Conservation (phyloP, 1,284 basidiomycete species). For the Cryptococcus hybrid region DNA sequence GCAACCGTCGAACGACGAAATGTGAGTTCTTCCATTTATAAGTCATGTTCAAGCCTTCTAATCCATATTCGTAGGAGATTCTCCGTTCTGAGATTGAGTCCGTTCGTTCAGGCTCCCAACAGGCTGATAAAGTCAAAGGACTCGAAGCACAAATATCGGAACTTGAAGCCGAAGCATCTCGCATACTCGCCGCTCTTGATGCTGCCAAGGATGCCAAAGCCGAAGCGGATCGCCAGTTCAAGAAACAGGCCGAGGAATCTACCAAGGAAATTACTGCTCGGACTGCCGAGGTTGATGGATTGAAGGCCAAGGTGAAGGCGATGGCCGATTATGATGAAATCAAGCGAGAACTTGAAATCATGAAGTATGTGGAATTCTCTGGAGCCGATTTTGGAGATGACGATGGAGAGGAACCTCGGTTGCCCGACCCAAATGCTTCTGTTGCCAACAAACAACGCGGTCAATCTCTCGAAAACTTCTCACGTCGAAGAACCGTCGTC, state of each 20-base stretch:
- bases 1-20: slow-evolving; percentile 90
- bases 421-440: slow-evolving; percentile 83
- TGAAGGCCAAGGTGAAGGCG: slow-evolving; percentile 67
- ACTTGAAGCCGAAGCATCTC: slow-evolving; percentile 69
- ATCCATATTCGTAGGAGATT: slow-evolving; percentile 63
- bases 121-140: slow-evolving; percentile 65
- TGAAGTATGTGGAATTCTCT: slow-evolving; percentile 97
- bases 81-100: slow-evolving; percentile 90
- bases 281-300: slow-evolving; percentile 62
- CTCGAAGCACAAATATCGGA: slow-evolving; percentile 70
- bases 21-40: slow-evolving; percentile 53
- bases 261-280: slow-evolving; percentile 61
- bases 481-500: slow-evolving; percentile 87
- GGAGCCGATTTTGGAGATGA: slow-evolving; percentile 70
- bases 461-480: slow-evolving; percentile 85
- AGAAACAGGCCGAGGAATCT: slow-evolving; percentile 63
- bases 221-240: slow-evolving; percentile 55
- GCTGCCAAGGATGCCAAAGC: slow-evolving; percentile 61
- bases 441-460: slow-evolving; percentile 71
- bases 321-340: slow-evolving; percentile 90
- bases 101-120: slow-evolving; percentile 73
- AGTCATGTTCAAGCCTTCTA: slow-evolving; percentile 2
- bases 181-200: slow-evolving; percentile 66
- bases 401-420: slow-evolving; percentile 47
- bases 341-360: slow-evolving; percentile 91